Conservation (phyloP, 192 early-diverging fungal genomes). For the Rhizophagus prolifer region DNA sequence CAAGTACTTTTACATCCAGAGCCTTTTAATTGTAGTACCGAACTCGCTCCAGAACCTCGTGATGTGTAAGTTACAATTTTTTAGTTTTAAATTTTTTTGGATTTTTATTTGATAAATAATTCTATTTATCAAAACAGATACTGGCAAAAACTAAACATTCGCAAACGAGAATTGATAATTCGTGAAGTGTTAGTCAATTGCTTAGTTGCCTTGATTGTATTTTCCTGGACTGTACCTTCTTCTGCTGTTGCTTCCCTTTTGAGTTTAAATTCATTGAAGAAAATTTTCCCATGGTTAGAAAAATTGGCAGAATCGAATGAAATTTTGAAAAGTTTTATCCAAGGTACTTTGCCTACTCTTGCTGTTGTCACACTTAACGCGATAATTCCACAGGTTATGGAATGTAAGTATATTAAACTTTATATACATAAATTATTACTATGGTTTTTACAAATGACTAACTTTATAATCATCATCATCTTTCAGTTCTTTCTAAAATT, state of each 20-base stretch:
- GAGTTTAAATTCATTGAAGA: conserved; percentile 57
- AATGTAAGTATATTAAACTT: conserved; percentile 37
- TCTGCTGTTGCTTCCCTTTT: conserved; percentile 65
- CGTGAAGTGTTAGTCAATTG: conserved; percentile 54
- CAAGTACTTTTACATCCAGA: conserved; percentile 66
- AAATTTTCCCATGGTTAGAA: conserved; percentile 60
- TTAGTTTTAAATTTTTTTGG: background rate
- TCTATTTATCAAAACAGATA: conserved; percentile 22
- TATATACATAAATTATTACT: background rate
- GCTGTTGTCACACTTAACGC: conserved; percentile 70
- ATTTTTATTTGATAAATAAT: background rate
- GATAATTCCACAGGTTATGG: conserved; percentile 68
- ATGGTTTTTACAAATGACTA: background rate
- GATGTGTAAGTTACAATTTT: conserved; percentile 47
- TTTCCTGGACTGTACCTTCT: conserved; percentile 78
- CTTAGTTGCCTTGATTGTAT: conserved; percentile 63
- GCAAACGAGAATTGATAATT: conserved; percentile 50
- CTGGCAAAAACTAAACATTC: conserved; percentile 74
- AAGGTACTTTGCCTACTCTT: conserved; percentile 70
- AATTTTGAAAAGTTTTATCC: conserved; percentile 59
- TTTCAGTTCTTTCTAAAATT: conserved; percentile 37
- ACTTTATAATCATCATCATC: background rate
- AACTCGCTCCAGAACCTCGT: conserved; percentile 71
- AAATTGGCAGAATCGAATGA: conserved; percentile 49
- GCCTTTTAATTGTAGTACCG: conserved; percentile 62